Conservation (phyloP, 2,329 filamentous ascomycete species). For the Fusarium sp. region DNA sequence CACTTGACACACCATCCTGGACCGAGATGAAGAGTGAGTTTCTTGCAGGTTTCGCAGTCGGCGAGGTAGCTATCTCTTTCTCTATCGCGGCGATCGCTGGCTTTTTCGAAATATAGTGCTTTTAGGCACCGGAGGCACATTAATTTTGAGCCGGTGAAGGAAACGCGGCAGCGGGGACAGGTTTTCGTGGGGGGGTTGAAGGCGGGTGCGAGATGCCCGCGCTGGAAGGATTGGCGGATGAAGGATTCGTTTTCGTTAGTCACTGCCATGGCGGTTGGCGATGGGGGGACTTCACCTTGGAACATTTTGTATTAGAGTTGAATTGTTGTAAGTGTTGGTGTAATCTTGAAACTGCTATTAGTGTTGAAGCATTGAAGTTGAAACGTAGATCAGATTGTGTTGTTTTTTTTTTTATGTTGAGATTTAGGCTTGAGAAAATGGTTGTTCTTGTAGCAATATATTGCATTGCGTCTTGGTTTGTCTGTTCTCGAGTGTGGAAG, state of each 20-base stretch:
- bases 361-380: neutral
- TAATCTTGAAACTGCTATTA: neutral
- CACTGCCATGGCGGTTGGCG: neutral
- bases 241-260: conserved; percentile 5
- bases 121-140: conserved; percentile 27
- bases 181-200: conserved; percentile 4
- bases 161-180: conserved; percentile 11
- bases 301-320: neutral
- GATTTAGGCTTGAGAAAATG: fast-evolving
- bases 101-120: neutral
- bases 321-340: neutral
- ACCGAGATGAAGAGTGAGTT: conserved; percentile 36
- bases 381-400: neutral
- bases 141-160: neutral
- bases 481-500: neutral
- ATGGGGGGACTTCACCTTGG: conserved; percentile 14
- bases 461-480: fast-evolving
- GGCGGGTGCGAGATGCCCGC: conserved; percentile 22
- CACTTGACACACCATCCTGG: conserved; percentile 38
- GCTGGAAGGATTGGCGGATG: conserved; percentile 14
- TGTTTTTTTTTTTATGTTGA: too few species aligned
- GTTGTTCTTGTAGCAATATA: neutral
- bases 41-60: neutral
- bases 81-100: neutral
- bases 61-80: conserved; percentile 19